Evolutionary conservation across 345 rosid genomes (phyloP).

Genomic region (Rubroshorea leprosula): DNA sequence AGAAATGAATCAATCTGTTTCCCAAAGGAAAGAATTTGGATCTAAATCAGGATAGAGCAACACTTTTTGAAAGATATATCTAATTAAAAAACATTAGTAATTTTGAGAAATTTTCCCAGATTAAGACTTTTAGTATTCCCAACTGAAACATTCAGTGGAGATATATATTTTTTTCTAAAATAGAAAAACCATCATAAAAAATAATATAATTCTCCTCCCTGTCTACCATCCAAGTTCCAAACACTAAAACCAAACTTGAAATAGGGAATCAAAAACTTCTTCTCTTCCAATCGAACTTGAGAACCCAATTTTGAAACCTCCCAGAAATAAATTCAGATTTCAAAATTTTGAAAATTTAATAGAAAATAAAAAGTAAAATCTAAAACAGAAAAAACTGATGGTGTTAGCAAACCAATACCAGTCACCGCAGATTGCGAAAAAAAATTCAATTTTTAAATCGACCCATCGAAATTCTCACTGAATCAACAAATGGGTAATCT

Average conservation of each 20-base stretch:
- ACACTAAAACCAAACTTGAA: slow-evolving; percentile 13
- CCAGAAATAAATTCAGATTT: not conserved
- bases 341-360: not conserved
- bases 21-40: not conserved
- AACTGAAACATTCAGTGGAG: not conserved
- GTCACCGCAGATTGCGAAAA: not conserved
- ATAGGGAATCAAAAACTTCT: slow-evolving; percentile 1
- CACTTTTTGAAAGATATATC: not conserved
- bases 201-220: not conserved
- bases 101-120: not conserved
- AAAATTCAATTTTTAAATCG: slow-evolving; percentile 3
- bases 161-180: not conserved
- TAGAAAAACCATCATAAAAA: not conserved
- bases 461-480: slow-evolving; percentile 19
- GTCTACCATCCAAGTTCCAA: not conserved
- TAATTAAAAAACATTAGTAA: not conserved
- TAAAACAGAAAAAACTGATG: not conserved
- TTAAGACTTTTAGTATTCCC: not conserved
- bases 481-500: slow-evolving; percentile 19
- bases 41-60: not conserved
- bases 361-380: not conserved
- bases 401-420: not conserved
- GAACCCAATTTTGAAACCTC: not conserved
- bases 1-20: not conserved
- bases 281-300: not conserved